Evolutionary conservation across 2,329 filamentous ascomycete species (phyloP).

Genomic region (Pestalotiopsis sp.): DNA sequence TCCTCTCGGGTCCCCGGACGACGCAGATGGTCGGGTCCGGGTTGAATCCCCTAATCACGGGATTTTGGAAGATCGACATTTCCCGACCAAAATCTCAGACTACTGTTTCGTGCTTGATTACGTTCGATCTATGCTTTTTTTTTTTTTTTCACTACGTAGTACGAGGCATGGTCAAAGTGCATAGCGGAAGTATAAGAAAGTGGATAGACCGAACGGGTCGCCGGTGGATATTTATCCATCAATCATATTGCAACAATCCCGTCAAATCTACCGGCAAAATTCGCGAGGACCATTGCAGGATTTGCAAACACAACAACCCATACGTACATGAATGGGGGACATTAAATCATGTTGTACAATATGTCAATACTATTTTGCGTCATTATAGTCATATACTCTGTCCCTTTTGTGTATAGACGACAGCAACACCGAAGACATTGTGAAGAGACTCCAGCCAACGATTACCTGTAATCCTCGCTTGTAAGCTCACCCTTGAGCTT

Average conservation of each 20-base stretch:
- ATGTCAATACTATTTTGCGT: not conserved
- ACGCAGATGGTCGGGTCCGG: constrained; percentile 56
- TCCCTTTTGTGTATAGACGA: not conserved
- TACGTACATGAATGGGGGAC: too few relatives aligned
- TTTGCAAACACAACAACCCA: too few relatives aligned
- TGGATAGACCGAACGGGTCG: not conserved
- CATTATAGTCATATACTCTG: not conserved
- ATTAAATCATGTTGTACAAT: not conserved
- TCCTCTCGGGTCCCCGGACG: constrained; percentile 21
- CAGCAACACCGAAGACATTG: not conserved
- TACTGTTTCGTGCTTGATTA: not conserved
- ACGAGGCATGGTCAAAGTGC: not conserved
- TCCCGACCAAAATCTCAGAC: not conserved
- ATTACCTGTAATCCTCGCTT: not conserved
- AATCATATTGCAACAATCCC: constrained; percentile 13
- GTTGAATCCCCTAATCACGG: constrained; percentile 60
- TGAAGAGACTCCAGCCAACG: not conserved
- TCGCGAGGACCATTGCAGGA: too few relatives aligned
- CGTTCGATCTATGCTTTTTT: not conserved
- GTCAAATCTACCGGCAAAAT: too few relatives aligned
- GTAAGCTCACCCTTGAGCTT: not conserved
- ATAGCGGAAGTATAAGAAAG: not conserved
- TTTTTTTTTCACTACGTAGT: too few relatives aligned
- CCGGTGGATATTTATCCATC: constrained; percentile 19
- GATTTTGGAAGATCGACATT: constrained; percentile 40